A percentile compares a stretch with the other conserved stretches of the same genome.
Evolutionary conservation across 2,329 filamentous ascomycete genomes (phyloP).

Genomic region (Nemania sp.): DNA sequence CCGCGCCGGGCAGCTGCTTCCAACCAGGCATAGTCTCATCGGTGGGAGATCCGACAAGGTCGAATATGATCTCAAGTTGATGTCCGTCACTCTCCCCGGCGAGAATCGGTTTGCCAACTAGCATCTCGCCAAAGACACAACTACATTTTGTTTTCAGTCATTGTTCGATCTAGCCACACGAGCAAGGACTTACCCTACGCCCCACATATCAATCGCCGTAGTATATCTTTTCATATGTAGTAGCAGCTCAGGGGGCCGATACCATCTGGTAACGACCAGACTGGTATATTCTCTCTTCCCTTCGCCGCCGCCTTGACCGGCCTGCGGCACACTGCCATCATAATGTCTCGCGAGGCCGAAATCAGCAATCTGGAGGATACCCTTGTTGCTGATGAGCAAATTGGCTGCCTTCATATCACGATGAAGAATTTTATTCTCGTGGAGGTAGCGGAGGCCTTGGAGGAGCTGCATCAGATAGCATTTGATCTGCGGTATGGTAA

Average conservation of each 20-base stretch:
- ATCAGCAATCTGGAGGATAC: constrained; percentile 93
- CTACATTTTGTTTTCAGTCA: constrained; percentile 47
- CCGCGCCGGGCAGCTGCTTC: constrained; percentile 78
- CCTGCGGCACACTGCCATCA: constrained; percentile 76
- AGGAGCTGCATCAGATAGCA: constrained; percentile 96
- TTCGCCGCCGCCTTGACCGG: constrained; percentile 79
- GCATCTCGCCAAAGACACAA: constrained; percentile 99
- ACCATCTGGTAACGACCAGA: constrained; percentile 97
- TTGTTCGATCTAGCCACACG: neutral
- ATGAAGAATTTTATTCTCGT: constrained; percentile 87
- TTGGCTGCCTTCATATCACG: constrained; percentile 99
- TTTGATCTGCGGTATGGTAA: constrained; percentile 91
- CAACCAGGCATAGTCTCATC: constrained; percentile 94
- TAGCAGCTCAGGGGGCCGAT: constrained; percentile 89
- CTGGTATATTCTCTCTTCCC: constrained; percentile 90
- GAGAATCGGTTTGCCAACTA: constrained; percentile 88
- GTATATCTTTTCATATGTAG: constrained; percentile 89
- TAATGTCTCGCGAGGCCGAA: constrained; percentile 95
- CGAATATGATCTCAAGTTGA: constrained; percentile 92
- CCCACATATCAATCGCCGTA: constrained; percentile 98
- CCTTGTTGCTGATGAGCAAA: constrained; percentile 90
- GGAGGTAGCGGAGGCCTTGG: constrained; percentile 85
- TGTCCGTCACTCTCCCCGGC: constrained; percentile 86
- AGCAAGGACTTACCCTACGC: constrained; percentile 72
- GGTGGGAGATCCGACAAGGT: constrained; percentile 85